A percentile compares a stretch with the other conserved stretches of the same genome.
These are phyloP conservation scores for Exserohilum turcica DNA, from an alignment of 2,329 filamentous ascomycete genomes.

Conservation along the genomic window DNA sequence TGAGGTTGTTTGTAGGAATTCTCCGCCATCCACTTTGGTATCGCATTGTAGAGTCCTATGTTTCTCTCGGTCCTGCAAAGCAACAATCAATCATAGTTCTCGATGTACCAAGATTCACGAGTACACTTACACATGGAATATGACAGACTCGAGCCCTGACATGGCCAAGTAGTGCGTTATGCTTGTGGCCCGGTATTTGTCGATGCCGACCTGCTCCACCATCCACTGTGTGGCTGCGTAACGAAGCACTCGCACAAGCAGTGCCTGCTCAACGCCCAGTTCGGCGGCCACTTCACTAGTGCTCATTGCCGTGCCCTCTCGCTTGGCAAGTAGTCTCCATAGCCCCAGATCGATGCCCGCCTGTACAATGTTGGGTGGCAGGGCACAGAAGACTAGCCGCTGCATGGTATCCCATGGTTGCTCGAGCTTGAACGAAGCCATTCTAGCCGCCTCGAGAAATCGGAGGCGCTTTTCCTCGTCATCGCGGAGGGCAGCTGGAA, in stretches of 20 bases:
- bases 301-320: constrained; percentile 1
- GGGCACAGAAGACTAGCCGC: constrained; percentile 4
- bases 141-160: constrained; percentile 8
- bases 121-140: constrained; percentile 9
- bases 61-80: constrained; percentile 7
- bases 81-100: neutral
- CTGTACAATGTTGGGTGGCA: constrained; percentile 9
- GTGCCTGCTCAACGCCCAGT: constrained; percentile 4
- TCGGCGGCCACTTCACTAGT: constrained; percentile 1
- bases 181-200: constrained; percentile 3
- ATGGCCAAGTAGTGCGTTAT: constrained; percentile 5
- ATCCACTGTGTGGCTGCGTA: constrained; percentile 11
- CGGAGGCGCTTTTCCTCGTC: constrained; percentile 7
- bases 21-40: constrained; percentile 8
- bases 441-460: constrained; percentile 6
- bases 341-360: constrained; percentile 7
- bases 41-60: constrained; percentile 8
- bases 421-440: constrained; percentile 9
- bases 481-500: neutral
- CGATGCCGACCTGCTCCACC: constrained; percentile 9
- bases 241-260: constrained; percentile 4
- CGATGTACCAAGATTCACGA: no score
- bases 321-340: constrained; percentile 4
- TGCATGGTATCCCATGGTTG: constrained; percentile 11
- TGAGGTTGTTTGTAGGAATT: constrained; percentile 8